Evolutionary conservation across 2,329 filamentous ascomycete species (phyloP).

Genomic region (Hyphodiscus sp.): DNA sequence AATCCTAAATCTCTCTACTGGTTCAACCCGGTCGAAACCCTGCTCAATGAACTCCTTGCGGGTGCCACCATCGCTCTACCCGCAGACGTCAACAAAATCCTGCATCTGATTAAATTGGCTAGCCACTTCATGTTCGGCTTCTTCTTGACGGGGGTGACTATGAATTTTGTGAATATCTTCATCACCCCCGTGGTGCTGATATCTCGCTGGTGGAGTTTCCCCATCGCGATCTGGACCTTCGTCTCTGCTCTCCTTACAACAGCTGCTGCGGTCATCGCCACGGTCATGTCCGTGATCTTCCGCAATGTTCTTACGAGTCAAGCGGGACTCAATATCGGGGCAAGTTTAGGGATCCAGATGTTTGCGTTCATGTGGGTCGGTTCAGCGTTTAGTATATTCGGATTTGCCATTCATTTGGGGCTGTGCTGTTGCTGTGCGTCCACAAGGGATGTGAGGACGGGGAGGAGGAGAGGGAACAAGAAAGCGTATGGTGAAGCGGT

Average conservation of each 20-base stretch:
- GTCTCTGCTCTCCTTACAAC: constrained; percentile 61
- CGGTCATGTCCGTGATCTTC: constrained; percentile 79
- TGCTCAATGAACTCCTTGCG: constrained; percentile 71
- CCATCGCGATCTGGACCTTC: constrained; percentile 62
- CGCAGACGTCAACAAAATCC: constrained; percentile 62
- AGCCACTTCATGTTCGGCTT: constrained; percentile 86
- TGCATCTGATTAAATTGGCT: constrained; percentile 66
- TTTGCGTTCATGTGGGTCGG: constrained; percentile 88
- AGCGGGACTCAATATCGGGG: constrained; percentile 68
- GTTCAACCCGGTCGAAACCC: constrained; percentile 83
- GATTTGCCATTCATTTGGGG: constrained; percentile 66
- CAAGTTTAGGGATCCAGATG: constrained; percentile 65
- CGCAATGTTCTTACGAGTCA: constrained; percentile 66
- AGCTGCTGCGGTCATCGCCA: constrained; percentile 70
- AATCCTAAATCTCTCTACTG: constrained; percentile 66
- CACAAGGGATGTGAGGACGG: constrained; percentile 27
- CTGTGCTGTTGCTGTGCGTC: constrained; percentile 67
- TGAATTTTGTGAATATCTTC: constrained; percentile 69
- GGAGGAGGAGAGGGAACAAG: constrained; percentile 23
- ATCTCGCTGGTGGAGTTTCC: constrained; percentile 53
- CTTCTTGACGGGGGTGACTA: constrained; percentile 64
- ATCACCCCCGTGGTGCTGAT: constrained; percentile 41
- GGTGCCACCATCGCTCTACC: constrained; percentile 81
- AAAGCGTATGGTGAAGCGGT: constrained; percentile 20
- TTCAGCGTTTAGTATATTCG: constrained; percentile 57